Percentiles rank a stretch among this genome's conserved stretches.
Evolutionary conservation across 2,329 filamentous ascomycete genomes (phyloP).

Genomic region (Chaetomium sp.): DNA sequence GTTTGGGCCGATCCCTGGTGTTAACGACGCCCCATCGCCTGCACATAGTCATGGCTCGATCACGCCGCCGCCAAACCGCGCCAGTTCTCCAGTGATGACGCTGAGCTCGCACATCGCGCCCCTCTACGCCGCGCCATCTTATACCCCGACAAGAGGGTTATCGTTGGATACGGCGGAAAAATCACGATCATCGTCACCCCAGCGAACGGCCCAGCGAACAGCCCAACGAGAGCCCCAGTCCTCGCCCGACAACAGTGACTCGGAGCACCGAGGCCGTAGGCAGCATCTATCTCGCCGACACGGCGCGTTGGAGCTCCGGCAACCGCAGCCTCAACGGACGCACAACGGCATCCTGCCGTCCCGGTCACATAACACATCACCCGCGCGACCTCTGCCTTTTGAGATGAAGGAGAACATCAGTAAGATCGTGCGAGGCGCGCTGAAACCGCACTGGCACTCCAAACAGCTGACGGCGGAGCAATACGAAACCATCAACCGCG

Average conservation of each 20-base stretch:
- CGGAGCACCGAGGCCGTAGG: slow-evolving; percentile 35
- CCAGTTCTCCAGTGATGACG: slow-evolving; percentile 66
- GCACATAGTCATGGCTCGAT: slow-evolving; percentile 66
- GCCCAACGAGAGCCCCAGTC: slow-evolving; percentile 27
- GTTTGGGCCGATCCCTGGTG: slow-evolving; percentile 43
- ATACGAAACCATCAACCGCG: slow-evolving; percentile 89
- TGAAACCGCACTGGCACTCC: slow-evolving; percentile 81
- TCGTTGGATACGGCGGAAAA: slow-evolving; percentile 47
- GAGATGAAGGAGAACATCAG: slow-evolving; percentile 87
- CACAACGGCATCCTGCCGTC: slow-evolving; percentile 46
- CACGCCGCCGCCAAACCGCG: slow-evolving; percentile 71
- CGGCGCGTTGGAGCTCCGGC: slow-evolving; percentile 51
- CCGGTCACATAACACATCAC: slow-evolving; percentile 66
- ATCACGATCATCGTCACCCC: slow-evolving; percentile 33
- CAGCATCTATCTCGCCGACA: slow-evolving; percentile 8
- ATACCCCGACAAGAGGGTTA: slow-evolving; percentile 58
- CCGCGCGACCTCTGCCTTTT: slow-evolving; percentile 69
- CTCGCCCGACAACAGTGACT: slow-evolving; percentile 35
- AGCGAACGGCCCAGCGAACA: slow-evolving; percentile 36
- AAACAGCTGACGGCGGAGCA: slow-evolving; percentile 82
- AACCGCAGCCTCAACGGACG: slow-evolving; percentile 54
- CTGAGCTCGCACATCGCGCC: slow-evolving; percentile 74
- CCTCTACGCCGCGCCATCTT: slow-evolving; percentile 72
- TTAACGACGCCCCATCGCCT: slow-evolving; percentile 58
- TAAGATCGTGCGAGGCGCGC: slow-evolving; percentile 78